Evolutionary conservation across 2,329 filamentous ascomycete species (phyloP).

Genomic region (Cladophialophora bantiana): DNA sequence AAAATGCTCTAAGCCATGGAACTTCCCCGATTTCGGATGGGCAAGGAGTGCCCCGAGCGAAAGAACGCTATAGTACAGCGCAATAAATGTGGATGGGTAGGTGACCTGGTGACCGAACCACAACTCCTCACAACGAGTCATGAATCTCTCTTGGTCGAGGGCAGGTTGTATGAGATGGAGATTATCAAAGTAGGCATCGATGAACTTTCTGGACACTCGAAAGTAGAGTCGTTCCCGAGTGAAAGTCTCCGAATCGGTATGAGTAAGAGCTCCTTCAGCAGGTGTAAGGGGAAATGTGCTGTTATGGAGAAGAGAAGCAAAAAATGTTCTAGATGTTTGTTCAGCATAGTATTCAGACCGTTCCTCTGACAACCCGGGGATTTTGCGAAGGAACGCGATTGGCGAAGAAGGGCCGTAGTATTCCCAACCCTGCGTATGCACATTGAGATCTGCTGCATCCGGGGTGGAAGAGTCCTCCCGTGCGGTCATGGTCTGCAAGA

Average conservation of each 20-base stretch:
- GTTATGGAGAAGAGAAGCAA: conserved; percentile 4
- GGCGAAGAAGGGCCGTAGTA: conserved; percentile 59
- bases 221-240: conserved; percentile 49
- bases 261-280: background rate
- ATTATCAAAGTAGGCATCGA: conserved; percentile 58
- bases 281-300: background rate
- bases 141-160: conserved; percentile 55
- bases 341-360: background rate
- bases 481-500: background rate
- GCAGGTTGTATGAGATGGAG: conserved; percentile 59
- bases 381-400: conserved; percentile 56
- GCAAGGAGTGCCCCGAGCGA: conserved; percentile 51
- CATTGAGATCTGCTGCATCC: conserved; percentile 55
- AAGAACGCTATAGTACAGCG: conserved; percentile 56
- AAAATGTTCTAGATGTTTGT: conserved; percentile 4
- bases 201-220: conserved; percentile 54
- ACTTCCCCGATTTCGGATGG: background rate
- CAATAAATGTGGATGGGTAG: conserved; percentile 52
- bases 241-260: conserved; percentile 19
- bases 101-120: conserved; percentile 49
- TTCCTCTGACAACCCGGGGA: conserved; percentile 49
- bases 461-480: background rate
- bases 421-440: conserved; percentile 55
- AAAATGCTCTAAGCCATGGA: background rate
- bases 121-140: conserved; percentile 52